Evolutionary conservation across 352 stramenopile species (phyloP), one percentile per base, ranked within the genome.

Genomic region (Phytophthora pisi): DNA sequence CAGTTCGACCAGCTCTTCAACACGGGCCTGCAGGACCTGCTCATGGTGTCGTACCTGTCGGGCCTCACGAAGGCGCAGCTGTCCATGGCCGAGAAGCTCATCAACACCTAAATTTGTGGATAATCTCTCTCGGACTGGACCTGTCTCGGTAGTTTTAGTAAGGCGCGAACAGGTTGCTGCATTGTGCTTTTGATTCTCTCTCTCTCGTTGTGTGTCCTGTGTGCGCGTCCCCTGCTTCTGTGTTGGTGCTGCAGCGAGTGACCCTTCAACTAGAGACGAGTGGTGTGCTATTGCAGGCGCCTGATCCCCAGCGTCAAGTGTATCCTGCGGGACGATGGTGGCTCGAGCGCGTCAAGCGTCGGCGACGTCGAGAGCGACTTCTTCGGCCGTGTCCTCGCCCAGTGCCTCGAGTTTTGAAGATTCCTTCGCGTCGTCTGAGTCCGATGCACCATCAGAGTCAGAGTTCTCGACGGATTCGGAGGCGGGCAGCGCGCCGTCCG

Each of bases 31-130:
- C 97, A 99, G 83, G 97, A 99, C 81, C 86, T 99, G 57, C 87
- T 99, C 64, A 99, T 99, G 97, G 96, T 99, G 23, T 98, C 93
- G 61, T 99, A 99, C 81, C 90, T 99, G 68, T 97, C 92, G 59
- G 97, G 97, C 61, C 88, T 99, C 66, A 99, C 97, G 52, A 91
- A 98, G 84, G 98, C 97, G 62, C 97, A 99, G 83, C 82, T 99
- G 46, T 95, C 90, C 38, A 98, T 99, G 89, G 94, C 96, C 31
- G 97, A 99, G 79, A 99, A 99, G 84, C 86, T 99, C 72, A 98
- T 98, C 81, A 96, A 92, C 75, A 84, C 88, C 16, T 96, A 92
- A 74, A 58, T 62, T 40, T 15, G 10, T 40, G 34, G 61, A 57
- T 24, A 57, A 74, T 46, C 31, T 11, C 38, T n/a, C 40, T 53